Evolutionary conservation across 768 basidiomycete species (phyloP).

Genomic region (Tricholoma flavovirens): DNA sequence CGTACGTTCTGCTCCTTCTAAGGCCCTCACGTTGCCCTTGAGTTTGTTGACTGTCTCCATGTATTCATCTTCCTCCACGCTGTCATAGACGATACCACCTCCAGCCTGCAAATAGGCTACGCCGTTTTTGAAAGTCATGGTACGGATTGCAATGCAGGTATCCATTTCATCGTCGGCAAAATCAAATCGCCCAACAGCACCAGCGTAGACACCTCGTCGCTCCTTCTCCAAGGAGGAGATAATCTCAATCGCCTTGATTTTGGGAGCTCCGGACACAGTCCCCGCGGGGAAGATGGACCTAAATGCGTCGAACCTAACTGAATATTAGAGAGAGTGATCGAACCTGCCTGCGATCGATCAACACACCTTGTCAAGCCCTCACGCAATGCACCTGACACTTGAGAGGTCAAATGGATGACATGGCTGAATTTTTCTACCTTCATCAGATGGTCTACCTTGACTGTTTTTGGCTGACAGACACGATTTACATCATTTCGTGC

Average conservation of each 20-base stretch:
- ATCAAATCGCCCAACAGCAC: constrained; percentile 97
- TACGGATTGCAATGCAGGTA: constrained; percentile 97
- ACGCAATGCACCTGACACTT: constrained; percentile 83
- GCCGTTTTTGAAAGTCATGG: constrained; percentile 95
- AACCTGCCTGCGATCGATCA: not conserved
- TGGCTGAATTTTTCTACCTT: constrained; percentile 92
- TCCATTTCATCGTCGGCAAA: constrained; percentile 95
- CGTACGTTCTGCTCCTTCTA: constrained; percentile 87
- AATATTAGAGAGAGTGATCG: constrained; percentile 3
- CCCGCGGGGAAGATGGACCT: constrained; percentile 98
- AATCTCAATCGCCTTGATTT: constrained; percentile 97
- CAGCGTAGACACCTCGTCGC: constrained; percentile 90
- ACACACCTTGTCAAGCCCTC: constrained; percentile 85
- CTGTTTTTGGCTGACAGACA: constrained; percentile 90
- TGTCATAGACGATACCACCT: constrained; percentile 96
- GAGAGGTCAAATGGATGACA: constrained; percentile 95
- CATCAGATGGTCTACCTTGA: constrained; percentile 96
- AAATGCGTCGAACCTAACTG: constrained; percentile 89
- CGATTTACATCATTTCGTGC: constrained; percentile 98
- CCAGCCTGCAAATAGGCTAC: constrained; percentile 91
- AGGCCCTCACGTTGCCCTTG: constrained; percentile 75
- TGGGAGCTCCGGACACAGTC: constrained; percentile 97
- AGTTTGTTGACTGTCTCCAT: constrained; percentile 95
- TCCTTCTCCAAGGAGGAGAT: constrained; percentile 83
- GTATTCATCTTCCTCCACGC: constrained; percentile 97